Evolutionary conservation across 331 rosid species (phyloP).

Genomic region (Malus hybrid): DNA sequence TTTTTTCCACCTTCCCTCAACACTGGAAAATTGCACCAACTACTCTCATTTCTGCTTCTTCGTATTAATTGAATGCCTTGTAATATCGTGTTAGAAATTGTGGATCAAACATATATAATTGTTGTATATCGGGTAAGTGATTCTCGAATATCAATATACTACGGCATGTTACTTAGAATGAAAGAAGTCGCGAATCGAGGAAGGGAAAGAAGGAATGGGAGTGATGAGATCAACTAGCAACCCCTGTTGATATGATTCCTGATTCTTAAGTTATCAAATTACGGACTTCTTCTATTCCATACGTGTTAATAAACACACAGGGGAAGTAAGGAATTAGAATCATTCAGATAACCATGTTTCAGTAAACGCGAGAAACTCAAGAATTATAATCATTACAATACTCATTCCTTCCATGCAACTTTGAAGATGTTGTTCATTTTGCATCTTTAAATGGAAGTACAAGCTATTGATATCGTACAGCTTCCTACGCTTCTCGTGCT

Average conservation of each 20-base stretch:
- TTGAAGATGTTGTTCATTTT: background rate
- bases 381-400: background rate
- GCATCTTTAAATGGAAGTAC: background rate
- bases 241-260: too few species aligned
- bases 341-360: background rate
- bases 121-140: background rate
- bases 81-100: background rate
- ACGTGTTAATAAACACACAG: too few species aligned
- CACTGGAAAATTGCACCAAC: background rate
- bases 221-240: too few species aligned
- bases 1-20: too few species aligned
- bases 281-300: too few species aligned
- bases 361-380: background rate
- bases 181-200: background rate
- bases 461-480: background rate
- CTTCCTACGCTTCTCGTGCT: background rate
- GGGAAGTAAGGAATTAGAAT: too few species aligned
- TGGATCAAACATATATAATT: background rate
- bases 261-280: too few species aligned
- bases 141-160: background rate
- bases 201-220: background rate
- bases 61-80: background rate
- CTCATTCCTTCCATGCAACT: background rate
- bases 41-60: background rate
- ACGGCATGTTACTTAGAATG: background rate